phyloP scores from a whole-genome alignment of 164 flowering plant genomes.

The Stephania cephalantha region DNA sequence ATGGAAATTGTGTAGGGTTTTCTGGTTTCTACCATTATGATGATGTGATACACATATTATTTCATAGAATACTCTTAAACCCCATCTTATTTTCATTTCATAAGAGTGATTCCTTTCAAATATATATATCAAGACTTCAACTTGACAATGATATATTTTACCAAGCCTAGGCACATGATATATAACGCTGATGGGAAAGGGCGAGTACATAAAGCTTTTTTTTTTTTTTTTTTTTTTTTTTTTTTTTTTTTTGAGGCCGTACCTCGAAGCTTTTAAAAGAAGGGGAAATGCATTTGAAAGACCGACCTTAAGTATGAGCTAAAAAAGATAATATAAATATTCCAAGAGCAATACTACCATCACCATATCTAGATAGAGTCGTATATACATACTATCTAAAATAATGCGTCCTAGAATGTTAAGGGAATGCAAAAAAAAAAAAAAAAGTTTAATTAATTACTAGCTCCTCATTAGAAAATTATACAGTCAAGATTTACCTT shows the following conservation, averaged over 20 bases:
- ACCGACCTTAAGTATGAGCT: background rate
- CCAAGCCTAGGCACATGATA: background rate
- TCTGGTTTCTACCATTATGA: background rate
- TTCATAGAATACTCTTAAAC: background rate
- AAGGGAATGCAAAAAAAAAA: background rate
- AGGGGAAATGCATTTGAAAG: background rate
- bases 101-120: background rate
- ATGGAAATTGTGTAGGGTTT: background rate
- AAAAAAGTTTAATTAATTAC: background rate
- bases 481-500: slow-evolving; percentile 36
- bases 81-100: background rate
- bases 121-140: no score
- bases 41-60: background rate
- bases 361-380: background rate
- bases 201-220: background rate
- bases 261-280: background rate
- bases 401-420: background rate
- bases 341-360: background rate
- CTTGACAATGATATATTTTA: background rate
- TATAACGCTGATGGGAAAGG: no score
- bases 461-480: background rate
- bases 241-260: no score
- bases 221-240: no score
- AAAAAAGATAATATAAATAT: background rate
- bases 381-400: no score